Conservation (phyloP, 2,329 filamentous ascomycete species). For the Mariannaea elegans region DNA sequence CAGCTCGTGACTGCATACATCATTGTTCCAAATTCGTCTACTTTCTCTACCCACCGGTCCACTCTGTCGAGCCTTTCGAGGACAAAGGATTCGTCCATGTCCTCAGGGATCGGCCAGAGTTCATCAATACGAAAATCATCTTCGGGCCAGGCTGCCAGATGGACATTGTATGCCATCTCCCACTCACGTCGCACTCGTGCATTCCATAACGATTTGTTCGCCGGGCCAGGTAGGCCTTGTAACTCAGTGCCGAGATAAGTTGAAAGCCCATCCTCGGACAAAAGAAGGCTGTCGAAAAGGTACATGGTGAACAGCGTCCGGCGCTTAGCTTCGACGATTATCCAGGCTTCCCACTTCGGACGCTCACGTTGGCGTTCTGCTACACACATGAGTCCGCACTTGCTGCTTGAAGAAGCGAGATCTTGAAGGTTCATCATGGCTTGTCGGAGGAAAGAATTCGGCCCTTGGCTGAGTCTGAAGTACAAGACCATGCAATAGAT, state of each 20-base stretch:
- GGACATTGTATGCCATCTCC: constrained; percentile 53
- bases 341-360: constrained; percentile 63
- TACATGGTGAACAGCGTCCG: constrained; percentile 62
- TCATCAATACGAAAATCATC: constrained; percentile 57
- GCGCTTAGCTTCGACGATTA: constrained; percentile 61
- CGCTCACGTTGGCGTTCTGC: constrained; percentile 50
- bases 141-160: constrained; percentile 54
- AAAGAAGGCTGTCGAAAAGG: constrained; percentile 60
- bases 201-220: constrained; percentile 54
- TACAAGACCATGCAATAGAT: constrained; percentile 61
- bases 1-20: constrained; percentile 58
- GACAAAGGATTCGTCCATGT: constrained; percentile 43
- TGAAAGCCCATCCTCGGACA: constrained; percentile 51
- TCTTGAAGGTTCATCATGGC: constrained; percentile 61
- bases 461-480: constrained; percentile 46
- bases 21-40: constrained; percentile 65
- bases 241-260: constrained; percentile 61
- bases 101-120: constrained; percentile 54
- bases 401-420: constrained; percentile 52
- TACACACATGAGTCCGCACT: constrained; percentile 53
- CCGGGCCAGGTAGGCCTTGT: constrained; percentile 52
- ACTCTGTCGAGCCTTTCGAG: constrained; percentile 48
- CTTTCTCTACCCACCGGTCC: constrained; percentile 58
- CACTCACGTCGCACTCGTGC: constrained; percentile 48
- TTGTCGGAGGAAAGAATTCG: constrained; percentile 47